A percentile compares a stretch with the other conserved stretches of the same genome.
Conservation (phyloP, 305 asterid genomes). For the Solanum hybrid region DNA sequence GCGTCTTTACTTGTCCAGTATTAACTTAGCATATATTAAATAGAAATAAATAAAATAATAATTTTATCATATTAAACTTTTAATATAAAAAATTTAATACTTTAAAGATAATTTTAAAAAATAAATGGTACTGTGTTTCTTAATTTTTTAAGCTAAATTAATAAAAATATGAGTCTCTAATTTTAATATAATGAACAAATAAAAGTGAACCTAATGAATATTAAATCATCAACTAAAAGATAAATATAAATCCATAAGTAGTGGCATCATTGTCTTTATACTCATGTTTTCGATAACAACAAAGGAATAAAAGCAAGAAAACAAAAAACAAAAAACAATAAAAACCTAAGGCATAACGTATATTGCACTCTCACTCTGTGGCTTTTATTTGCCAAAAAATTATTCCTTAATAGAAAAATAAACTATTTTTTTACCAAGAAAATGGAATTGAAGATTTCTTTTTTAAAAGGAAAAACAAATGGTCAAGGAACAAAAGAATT, state of each 20-base stretch:
- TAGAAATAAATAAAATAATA: not conserved
- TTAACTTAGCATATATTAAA: too few relatives aligned
- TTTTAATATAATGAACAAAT: not conserved
- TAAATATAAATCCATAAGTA: not conserved
- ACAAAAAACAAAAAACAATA: not conserved
- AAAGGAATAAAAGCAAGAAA: not conserved
- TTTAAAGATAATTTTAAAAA: not conserved
- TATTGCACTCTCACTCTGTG: not conserved
- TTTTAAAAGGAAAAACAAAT: not conserved
- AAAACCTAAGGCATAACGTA: not conserved
- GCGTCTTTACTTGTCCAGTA: not conserved
- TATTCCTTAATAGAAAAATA: not conserved
- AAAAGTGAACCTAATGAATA: too few relatives aligned
- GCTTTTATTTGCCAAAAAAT: not conserved
- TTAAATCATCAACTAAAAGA: not conserved
- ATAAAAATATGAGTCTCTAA: not conserved
- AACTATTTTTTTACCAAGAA: not conserved
- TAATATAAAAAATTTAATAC: not conserved
- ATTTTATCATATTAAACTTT: not conserved
- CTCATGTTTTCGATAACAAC: not conserved
- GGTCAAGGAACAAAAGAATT: not conserved
- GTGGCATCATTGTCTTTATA: not conserved
- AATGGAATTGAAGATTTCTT: too few relatives aligned
- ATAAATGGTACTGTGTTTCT: not conserved
- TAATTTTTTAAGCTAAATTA: not conserved